Base-by-base conservation (phyloP, 306 rosid species). In the Adenanthera pavonina region DNA sequence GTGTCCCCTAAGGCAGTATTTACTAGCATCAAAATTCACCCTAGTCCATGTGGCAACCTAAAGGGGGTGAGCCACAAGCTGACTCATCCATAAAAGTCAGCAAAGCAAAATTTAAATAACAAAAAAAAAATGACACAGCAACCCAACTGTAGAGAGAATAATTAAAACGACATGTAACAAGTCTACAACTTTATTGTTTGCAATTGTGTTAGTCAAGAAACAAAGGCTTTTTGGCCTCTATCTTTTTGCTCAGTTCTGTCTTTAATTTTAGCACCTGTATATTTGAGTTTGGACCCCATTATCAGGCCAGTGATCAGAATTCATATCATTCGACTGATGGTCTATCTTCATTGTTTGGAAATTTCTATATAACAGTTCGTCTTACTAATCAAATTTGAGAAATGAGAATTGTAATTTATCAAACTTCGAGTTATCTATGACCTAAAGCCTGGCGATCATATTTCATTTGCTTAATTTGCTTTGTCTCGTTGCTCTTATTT, bases 401-500 rank as follows among this genome's bases (percentile, higher is more conserved):
- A 41, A 74, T 12, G 48, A 64, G 17, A 43, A 69, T 44, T 69
- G 1, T 44, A 43, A 25, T 44, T 44, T 69, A 69, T 19, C 33
- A 9, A 69, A 69, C 38, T 17, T 67, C 17, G 53, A 43, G 40
- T 44, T 69, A 38, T 46, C 35, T 36, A 44, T 43, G 54, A 43
- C 19, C 74, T 65, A 11, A 8, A 49, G 25, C 68, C 30, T 40
- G 68, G 69, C 3, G 40, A 57, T 48, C 36, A 0, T 3, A 12
- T 64, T 61, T 72, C 69, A 17, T 38, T 20, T 38, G 6, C 19
- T 44, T 19, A 0, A 17, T 51, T 40, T 40, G 35, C 20, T 52
- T 61, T 76, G 73, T 64, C 38, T 77, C 12, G 20, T 25, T 34
- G 19, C 40, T 65, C 33, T 62, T 30, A 72, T 11, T 86, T 86